Evolutionary conservation across 495 filamentous ascomycete genomes (phyloP), one percentile per base, ranked within the genome.

Genomic region (Mytilinidion resinicola): DNA sequence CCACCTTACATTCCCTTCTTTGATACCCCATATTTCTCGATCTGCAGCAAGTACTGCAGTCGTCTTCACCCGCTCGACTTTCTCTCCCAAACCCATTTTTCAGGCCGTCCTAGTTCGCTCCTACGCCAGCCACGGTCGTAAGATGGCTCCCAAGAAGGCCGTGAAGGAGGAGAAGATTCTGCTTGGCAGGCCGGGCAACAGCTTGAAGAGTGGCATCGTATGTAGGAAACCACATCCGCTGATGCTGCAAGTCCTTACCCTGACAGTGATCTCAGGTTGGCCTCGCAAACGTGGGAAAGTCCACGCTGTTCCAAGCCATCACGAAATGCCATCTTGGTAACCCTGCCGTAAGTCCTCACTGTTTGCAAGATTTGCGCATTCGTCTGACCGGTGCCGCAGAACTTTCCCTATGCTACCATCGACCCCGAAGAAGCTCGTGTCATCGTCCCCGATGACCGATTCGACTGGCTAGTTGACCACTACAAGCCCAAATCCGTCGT

Each of bases 201-300:
- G 85, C 78, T 77, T 99, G 76, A 99, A 97, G 84, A 95, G 89
- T 78, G 95, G 95, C 81, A 99, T 99, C 84, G 95, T 96, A 86
- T 81, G 89, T 85, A 77, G 77, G 78, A 65, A 61, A 50, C 76
- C 72, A 73, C 71, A 62, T 49, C 59, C 42, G 48, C 37, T 36
- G 21, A 39, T 51, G 43, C 33, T 34, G 55, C 44, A 55, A 14
- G 57, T 61, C 57, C 62, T 72, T 60, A 55, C 53, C 52, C 67
- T 63, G 65, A 69, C 57, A 62, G 44, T 53, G 25, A 62, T 67
- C 38, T 65, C 74, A 96, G 91, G 91, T 98, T 71, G 95, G 95
- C 75, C 85, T 99, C 70, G 95, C 95, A 69, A 99, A 99, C 74
- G 95, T 99, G 62, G 95, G 95, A 71, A 99, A 99, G 77, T 99